Evolutionary conservation across 768 basidiomycete genomes (phyloP).

Genomic region (Dioszegia crocea): DNA sequence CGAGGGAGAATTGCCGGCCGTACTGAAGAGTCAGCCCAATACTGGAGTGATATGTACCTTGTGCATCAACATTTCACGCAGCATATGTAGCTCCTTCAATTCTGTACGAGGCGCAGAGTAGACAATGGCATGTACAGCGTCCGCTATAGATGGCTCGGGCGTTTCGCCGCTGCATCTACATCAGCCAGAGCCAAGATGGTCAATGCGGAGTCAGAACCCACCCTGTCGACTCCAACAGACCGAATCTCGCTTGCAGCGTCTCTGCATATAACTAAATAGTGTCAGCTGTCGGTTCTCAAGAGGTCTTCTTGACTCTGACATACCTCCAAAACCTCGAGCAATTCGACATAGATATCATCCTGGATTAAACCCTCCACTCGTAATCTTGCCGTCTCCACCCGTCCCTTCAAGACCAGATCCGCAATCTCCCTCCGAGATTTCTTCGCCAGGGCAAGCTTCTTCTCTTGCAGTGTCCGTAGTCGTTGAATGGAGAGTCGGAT

Average conservation of each 20-base stretch:
- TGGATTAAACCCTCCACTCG: slow-evolving; percentile 45
- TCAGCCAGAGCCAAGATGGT: not conserved
- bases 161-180: slow-evolving; percentile 54
- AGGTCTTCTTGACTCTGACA: not conserved
- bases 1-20: slow-evolving; percentile 79
- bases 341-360: slow-evolving; percentile 54
- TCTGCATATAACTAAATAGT: slow-evolving; percentile 70
- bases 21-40: slow-evolving; percentile 51
- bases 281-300: not conserved
- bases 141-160: slow-evolving; percentile 78
- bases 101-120: slow-evolving; percentile 89
- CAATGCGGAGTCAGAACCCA: slow-evolving; percentile 48
- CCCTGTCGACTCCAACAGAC: slow-evolving; percentile 77
- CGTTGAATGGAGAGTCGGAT: slow-evolving; percentile 76
- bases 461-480: slow-evolving; percentile 69
- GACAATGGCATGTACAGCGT: slow-evolving; percentile 83
- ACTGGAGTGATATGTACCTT: slow-evolving; percentile 53
- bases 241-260: slow-evolving; percentile 85
- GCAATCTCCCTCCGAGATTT: slow-evolving; percentile 52
- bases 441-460: slow-evolving; percentile 83
- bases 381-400: slow-evolving; percentile 56
- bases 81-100: slow-evolving; percentile 80
- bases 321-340: slow-evolving; percentile 79
- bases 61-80: slow-evolving; percentile 91
- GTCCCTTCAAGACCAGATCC: slow-evolving; percentile 44